Base-by-base conservation (phyloP, 2,329 filamentous ascomycete species). In the Colletotrichum tropicale region DNA sequence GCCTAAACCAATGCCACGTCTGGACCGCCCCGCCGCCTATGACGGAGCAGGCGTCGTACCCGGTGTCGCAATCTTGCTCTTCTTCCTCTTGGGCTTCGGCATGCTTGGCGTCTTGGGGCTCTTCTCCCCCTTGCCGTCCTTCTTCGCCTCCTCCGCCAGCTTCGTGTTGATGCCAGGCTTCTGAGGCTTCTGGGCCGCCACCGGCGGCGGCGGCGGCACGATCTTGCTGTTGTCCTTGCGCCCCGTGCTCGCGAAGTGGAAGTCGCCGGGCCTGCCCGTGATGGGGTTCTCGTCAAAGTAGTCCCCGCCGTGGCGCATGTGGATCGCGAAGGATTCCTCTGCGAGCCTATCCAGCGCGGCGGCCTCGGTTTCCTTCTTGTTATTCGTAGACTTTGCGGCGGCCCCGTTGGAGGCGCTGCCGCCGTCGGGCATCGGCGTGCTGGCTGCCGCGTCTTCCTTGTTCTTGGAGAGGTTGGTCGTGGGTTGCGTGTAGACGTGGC, bases 251-350 rank as follows among this genome's bases (percentile, higher is more conserved):
- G 89, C 89, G 13, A 93, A 87, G 78, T 93, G 91, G 82, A 93
- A 94, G 70, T 92, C 91, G 66, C 92, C 92, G 1, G 92, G 92
- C 34, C 89, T 88, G 65, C 92, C 92, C 1, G 91, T 93, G 79
- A 94, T 93, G 56, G 92, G 91, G 78, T 93, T 93, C 82, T 93
- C 91, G 82, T 94, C 91, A 83, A 93, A 90, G 80, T 92, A 93
- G 77, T 93, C 91, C 65, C 91, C 89, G 48, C 91, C 92, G 78
- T 90, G 91, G 77, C 87, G 88, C 82, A 91, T 86, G 78, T 92
- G 90, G 55, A 91, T 86, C 78, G 86, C 83, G 76, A 92, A 89
- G 0, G 91, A 90, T 78, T 93, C 90, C 78, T 93, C 90, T 3
- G 91, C 87, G 4, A 90, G 82, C 16, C 87, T 77, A 75, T 89